Evolutionary conservation across 306 rosid genomes (phyloP).

Genomic region (Vicia villosa): DNA sequence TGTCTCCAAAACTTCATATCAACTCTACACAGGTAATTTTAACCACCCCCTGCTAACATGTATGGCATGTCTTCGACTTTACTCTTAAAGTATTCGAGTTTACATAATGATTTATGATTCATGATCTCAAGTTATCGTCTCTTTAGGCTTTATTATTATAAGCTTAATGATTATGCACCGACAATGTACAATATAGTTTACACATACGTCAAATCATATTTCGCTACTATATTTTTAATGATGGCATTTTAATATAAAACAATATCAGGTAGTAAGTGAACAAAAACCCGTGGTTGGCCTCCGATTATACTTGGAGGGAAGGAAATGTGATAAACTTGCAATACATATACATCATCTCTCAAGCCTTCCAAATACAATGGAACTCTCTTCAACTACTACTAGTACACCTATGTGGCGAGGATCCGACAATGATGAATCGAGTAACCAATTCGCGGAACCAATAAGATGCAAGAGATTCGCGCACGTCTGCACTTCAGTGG

Average conservation of each 20-base stretch:
- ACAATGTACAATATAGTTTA: no score
- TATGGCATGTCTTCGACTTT: slow-evolving; percentile 3
- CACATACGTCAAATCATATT: no score
- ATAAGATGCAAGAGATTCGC: slow-evolving; percentile 88
- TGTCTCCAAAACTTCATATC: slow-evolving; percentile 70
- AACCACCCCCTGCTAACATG: slow-evolving; percentile 13
- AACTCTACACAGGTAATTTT: slow-evolving; percentile 68
- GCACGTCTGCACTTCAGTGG: slow-evolving; percentile 79
- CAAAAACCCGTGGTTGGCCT: slow-evolving; percentile 89
- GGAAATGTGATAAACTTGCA: slow-evolving; percentile 72
- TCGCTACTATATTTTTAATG: neutral
- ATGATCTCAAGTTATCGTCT: slow-evolving; percentile 4
- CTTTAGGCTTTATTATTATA: neutral
- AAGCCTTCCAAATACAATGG: slow-evolving; percentile 80
- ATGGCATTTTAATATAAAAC: slow-evolving; percentile 14
- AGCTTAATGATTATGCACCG: no score
- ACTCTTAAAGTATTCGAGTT: neutral
- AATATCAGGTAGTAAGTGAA: slow-evolving; percentile 69
- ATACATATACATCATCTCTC: slow-evolving; percentile 86
- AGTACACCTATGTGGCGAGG: slow-evolving; percentile 72
- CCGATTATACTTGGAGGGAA: slow-evolving; percentile 85
- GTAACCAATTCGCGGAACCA: slow-evolving; percentile 66
- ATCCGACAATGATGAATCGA: slow-evolving; percentile 61
- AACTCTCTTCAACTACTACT: slow-evolving; percentile 42
- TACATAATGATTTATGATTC: neutral